phyloP scores from a whole-genome alignment of 495 filamentous ascomycete genomes.

The Tuber brumale region DNA sequence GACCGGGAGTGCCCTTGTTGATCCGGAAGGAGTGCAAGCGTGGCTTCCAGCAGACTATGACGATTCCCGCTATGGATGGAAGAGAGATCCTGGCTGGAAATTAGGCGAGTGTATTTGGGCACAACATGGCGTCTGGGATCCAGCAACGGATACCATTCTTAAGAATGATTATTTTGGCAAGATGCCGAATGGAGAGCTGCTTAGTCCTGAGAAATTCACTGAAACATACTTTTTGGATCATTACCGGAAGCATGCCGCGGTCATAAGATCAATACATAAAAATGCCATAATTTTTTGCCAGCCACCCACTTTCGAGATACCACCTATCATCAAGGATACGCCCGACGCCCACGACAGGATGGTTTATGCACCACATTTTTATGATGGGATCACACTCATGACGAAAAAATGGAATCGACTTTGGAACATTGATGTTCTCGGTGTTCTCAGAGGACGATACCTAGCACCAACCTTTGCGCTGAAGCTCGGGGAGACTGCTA shows the following conservation, averaged over 20 bases:
- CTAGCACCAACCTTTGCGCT: conserved; percentile 80
- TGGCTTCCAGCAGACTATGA: conserved; percentile 79
- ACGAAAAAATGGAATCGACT: conserved; percentile 97
- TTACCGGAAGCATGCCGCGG: conserved; percentile 67
- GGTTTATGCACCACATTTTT: conserved; percentile 91
- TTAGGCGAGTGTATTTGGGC: conserved; percentile 93
- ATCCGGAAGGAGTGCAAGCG: conserved; percentile 74
- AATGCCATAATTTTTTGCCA: conserved; percentile 85
- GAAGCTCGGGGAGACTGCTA: conserved; percentile 88
- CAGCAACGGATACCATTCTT: conserved; percentile 64
- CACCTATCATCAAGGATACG: conserved; percentile 79
- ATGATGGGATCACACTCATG: conserved; percentile 92
- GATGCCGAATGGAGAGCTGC: conserved; percentile 61
- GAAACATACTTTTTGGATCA: conserved; percentile 83
- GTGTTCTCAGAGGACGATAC: conserved; percentile 82
- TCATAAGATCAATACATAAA: conserved; percentile 67
- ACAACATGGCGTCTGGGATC: conserved; percentile 94
- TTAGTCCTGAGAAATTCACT: conserved; percentile 79
- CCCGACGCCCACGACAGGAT: conserved; percentile 80
- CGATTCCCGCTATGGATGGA: conserved; percentile 84
- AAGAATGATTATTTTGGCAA: conserved; percentile 84
- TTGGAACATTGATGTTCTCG: conserved; percentile 95
- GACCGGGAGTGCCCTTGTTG: conserved; percentile 71
- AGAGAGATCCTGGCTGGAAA: conserved; percentile 79
- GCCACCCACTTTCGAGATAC: conserved; percentile 84